These are phyloP conservation scores for Leccinum boreale DNA, from an alignment of 768 basidiomycete genomes.

Conservation along the genomic window DNA sequence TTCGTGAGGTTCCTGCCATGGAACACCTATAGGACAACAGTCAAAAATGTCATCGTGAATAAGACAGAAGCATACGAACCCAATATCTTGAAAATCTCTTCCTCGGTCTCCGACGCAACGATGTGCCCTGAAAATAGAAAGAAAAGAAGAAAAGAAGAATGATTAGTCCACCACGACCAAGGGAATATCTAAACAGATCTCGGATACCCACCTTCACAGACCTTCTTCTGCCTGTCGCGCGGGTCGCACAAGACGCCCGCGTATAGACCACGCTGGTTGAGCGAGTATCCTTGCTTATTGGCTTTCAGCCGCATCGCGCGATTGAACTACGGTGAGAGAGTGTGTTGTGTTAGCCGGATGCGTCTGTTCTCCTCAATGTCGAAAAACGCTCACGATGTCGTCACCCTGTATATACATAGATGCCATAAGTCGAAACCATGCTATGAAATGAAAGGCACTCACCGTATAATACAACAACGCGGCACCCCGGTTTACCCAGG, in stretches of 20 bases:
- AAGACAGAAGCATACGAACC: slow-evolving; percentile 30
- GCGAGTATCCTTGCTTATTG: slow-evolving; percentile 70
- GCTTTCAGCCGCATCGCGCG: slow-evolving; percentile 86
- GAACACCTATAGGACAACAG: slow-evolving; percentile 47
- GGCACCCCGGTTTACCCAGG: slow-evolving; percentile 75
- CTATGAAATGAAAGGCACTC: slow-evolving; percentile 19
- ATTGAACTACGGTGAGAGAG: slow-evolving; percentile 62
- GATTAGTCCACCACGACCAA: not conserved
- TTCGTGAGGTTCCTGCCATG: slow-evolving; percentile 81
- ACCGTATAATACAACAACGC: slow-evolving; percentile 92
- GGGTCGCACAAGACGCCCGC: slow-evolving; percentile 70
- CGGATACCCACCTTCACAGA: slow-evolving; percentile 46
- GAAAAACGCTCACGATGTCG: slow-evolving; percentile 63
- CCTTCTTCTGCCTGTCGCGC: slow-evolving; percentile 55
- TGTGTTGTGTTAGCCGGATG: not conserved
- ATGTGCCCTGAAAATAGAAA: slow-evolving; percentile 46
- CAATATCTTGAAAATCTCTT: slow-evolving; percentile 80
- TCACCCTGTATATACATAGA: slow-evolving; percentile 56
- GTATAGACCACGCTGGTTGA: slow-evolving; percentile 86
- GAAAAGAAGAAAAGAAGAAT: not conserved
- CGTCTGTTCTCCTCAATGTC: not conserved
- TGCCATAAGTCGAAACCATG: not conserved
- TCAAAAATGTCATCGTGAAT: not conserved
- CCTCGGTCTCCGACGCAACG: slow-evolving; percentile 80
- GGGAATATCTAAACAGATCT: not conserved